Evolutionary conservation across 768 basidiomycete species (phyloP).

Genomic region (Xerocomus brunneocitrinus): DNA sequence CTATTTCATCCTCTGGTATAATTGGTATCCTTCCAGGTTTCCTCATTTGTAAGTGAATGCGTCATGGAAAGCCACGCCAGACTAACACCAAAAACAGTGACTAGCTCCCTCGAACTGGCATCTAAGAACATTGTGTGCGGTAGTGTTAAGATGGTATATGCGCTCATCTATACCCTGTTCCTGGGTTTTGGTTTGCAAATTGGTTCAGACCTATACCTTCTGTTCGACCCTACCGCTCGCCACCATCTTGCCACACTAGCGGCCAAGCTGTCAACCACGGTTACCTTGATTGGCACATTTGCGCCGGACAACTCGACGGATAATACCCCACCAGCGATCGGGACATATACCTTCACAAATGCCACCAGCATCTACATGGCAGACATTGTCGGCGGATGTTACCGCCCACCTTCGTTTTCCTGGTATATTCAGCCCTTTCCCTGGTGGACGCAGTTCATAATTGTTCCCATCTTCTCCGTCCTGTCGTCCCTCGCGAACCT

Average conservation of each 20-base stretch:
- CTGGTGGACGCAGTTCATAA: constrained; percentile 67
- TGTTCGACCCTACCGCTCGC: constrained; percentile 58
- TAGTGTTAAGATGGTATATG: constrained; percentile 84
- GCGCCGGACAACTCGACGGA: constrained; percentile 48
- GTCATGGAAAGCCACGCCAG: background rate
- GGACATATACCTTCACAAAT: constrained; percentile 67
- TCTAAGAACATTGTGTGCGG: constrained; percentile 84
- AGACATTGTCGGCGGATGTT: constrained; percentile 64
- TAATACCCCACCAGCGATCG: constrained; percentile 42
- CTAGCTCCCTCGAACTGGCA: constrained; percentile 76
- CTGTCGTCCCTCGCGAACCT: constrained; percentile 72
- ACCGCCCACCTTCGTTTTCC: constrained; percentile 55
- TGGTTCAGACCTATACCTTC: constrained; percentile 74
- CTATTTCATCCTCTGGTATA: constrained; percentile 83
- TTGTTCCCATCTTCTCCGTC: constrained; percentile 71
- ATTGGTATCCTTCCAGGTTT: constrained; percentile 90
- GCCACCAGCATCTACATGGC: constrained; percentile 39
- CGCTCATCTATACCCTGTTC: constrained; percentile 83
- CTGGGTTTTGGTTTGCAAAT: constrained; percentile 83
- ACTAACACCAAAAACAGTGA: constrained; percentile 44
- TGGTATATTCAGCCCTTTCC: constrained; percentile 87
- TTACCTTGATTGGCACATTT: constrained; percentile 64
- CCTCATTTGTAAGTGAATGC: constrained; percentile 56
- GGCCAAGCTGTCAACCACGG: constrained; percentile 42
- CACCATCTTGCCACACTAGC: constrained; percentile 51